Conservation (phyloP, 2,329 filamentous ascomycete genomes). For the Aspergillus eucalypticola region DNA sequence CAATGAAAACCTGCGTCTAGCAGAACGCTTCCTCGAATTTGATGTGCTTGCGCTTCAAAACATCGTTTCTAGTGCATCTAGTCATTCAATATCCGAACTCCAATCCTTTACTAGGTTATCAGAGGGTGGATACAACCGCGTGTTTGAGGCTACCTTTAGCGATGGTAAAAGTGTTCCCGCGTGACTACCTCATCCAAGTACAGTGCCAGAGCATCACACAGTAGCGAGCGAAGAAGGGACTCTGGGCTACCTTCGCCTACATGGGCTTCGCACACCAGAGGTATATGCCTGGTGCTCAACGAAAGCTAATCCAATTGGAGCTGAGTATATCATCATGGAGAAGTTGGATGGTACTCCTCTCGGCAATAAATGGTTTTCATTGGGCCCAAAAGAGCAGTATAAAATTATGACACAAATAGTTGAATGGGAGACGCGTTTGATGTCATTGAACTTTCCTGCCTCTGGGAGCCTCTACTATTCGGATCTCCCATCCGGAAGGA, state of each 20-base stretch:
- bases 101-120: slow-evolving; percentile 31
- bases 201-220: slow-evolving; percentile 8
- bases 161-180: slow-evolving; percentile 32
- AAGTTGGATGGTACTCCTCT: slow-evolving; percentile 11
- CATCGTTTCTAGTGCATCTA: slow-evolving; percentile 15
- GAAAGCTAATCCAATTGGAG: slow-evolving; percentile 5
- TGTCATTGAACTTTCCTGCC: slow-evolving; percentile 14
- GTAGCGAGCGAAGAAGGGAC: slow-evolving; percentile 15
- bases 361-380: slow-evolving; percentile 9
- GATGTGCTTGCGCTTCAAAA: slow-evolving; percentile 22
- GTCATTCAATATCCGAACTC: slow-evolving; percentile 15
- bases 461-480: slow-evolving; percentile 15
- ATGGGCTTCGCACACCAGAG: slow-evolving; percentile 12
- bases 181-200: slow-evolving; percentile 35
- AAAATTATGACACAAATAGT: slow-evolving; percentile 12
- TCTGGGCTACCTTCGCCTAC: slow-evolving; percentile 14
- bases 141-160: slow-evolving; percentile 32
- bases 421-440: slow-evolving; percentile 10
- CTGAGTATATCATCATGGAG: slow-evolving; percentile 16
- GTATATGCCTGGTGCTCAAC: slow-evolving; percentile 13
- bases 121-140: slow-evolving; percentile 40
- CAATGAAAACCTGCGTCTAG: slow-evolving; percentile 22
- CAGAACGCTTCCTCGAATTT: slow-evolving; percentile 22
- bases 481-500: slow-evolving; percentile 1
- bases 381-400: slow-evolving; percentile 8